phyloP scores from a whole-genome alignment of 495 filamentous ascomycete species.

The Tuber aestivum region DNA sequence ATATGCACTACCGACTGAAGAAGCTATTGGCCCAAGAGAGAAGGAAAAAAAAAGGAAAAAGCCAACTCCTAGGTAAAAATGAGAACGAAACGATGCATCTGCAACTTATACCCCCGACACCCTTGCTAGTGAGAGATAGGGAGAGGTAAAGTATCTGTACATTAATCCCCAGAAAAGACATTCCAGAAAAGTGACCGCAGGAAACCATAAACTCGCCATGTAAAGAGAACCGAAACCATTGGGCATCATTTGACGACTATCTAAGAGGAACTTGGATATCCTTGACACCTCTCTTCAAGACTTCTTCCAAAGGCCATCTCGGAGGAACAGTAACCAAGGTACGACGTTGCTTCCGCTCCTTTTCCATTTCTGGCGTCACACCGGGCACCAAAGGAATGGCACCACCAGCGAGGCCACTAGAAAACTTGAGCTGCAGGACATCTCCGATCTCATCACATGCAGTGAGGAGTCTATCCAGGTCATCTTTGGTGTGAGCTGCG shows the following conservation, averaged over 20 bases:
- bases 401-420: constrained; percentile 85
- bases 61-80: constrained; percentile 16
- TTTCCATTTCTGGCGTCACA: constrained; percentile 62
- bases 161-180: constrained; percentile 28
- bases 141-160: constrained; percentile 9
- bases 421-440: constrained; percentile 90
- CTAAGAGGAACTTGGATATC: constrained; percentile 69
- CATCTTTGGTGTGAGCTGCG: constrained; percentile 94
- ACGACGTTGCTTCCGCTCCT: constrained; percentile 59
- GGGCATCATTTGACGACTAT: constrained; percentile 43
- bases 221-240: constrained; percentile 2
- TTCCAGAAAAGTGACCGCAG: constrained; percentile 10
- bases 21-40: constrained; percentile 22
- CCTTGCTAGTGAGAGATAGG: not conserved
- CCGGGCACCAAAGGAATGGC: constrained; percentile 66
- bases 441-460: constrained; percentile 93
- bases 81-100: constrained; percentile 16
- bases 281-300: constrained; percentile 68
- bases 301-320: constrained; percentile 73
- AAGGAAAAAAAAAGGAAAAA: constrained; percentile 14
- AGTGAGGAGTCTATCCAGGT: constrained; percentile 80
- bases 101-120: constrained; percentile 8
- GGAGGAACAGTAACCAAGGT: constrained; percentile 58
- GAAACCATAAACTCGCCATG: not conserved
- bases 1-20: constrained; percentile 24